phyloP scores from a whole-genome alignment of 2,329 filamentous ascomycete genomes.

The Diaporthe amygdali region DNA sequence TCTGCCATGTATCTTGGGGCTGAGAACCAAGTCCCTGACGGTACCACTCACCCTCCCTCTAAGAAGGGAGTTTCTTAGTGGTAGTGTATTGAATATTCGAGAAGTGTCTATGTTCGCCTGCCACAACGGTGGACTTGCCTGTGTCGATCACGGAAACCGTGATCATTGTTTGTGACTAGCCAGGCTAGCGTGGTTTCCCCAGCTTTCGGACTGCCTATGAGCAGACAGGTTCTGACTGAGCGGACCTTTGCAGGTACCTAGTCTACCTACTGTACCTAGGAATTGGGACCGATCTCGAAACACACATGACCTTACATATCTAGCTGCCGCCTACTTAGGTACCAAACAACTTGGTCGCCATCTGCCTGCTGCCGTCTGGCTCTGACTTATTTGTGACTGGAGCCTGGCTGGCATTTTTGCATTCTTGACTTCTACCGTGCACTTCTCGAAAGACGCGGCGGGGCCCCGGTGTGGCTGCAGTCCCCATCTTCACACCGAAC shows the following conservation, averaged over 20 bases:
- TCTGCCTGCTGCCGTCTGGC: not conserved
- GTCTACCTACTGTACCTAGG: not conserved
- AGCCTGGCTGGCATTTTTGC: not conserved
- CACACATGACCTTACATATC: not conserved
- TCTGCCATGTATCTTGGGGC: not conserved
- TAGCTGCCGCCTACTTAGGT: not conserved
- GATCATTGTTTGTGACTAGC: not conserved
- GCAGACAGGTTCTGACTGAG: not conserved
- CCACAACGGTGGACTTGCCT: not conserved
- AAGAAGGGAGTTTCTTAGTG: not conserved
- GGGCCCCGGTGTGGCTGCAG: slow-evolving; percentile 1
- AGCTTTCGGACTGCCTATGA: not conserved
- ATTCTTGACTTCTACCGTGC: not conserved
- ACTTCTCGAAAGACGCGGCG: not conserved
- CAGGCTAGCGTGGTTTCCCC: slow-evolving; percentile 12
- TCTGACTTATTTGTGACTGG: not conserved
- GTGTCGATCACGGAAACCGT: not conserved
- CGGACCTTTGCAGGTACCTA: not conserved
- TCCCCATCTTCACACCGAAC: not conserved
- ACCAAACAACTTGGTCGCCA: not conserved
- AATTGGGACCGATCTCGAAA: not conserved
- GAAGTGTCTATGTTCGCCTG: not conserved
- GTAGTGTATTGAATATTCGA: not conserved
- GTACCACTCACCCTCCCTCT: not conserved
- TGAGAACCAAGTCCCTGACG: not conserved